Evolutionary conservation across 257 asterid genomes (phyloP).

Genomic region (Handroanthus guayacan): DNA sequence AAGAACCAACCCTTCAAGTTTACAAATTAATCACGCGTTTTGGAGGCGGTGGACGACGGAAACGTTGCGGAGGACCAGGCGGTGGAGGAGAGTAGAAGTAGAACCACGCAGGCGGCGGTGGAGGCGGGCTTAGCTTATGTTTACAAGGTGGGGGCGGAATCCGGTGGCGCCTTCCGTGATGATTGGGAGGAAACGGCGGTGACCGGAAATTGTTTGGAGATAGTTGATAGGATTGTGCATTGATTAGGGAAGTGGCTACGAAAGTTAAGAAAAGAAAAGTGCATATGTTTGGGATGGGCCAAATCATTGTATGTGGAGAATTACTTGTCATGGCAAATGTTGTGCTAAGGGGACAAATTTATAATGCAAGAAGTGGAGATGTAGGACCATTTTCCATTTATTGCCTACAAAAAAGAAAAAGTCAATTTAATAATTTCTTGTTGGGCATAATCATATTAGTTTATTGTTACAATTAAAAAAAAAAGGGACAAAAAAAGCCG

Average conservation of each 20-base stretch:
- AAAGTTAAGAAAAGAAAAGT: background rate
- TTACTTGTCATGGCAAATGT: slow-evolving; percentile 6
- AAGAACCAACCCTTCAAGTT: background rate
- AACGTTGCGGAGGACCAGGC: background rate
- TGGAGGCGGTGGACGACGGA: background rate
- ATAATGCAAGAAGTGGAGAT: slow-evolving; percentile 12
- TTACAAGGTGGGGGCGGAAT: background rate
- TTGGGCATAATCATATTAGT: too few species aligned
- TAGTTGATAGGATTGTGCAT: background rate
- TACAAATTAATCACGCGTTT: background rate
- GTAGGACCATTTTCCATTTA: background rate
- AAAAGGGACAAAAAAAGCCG: too few species aligned
- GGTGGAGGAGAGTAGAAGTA: slow-evolving; percentile 51
- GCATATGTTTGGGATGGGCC: background rate
- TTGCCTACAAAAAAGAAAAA: too few species aligned
- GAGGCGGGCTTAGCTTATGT: background rate
- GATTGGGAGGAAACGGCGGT: background rate
- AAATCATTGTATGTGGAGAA: slow-evolving; percentile 14
- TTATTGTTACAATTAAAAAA: too few species aligned
- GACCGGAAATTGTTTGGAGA: background rate
- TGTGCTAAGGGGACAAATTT: slow-evolving; percentile 3
- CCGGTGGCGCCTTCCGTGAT: background rate
- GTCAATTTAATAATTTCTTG: too few species aligned
- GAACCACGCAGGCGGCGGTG: slow-evolving; percentile 43
- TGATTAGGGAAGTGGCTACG: background rate